phyloP scores from a whole-genome alignment of 2,329 filamentous ascomycete species.

The Botrytis aclada region DNA sequence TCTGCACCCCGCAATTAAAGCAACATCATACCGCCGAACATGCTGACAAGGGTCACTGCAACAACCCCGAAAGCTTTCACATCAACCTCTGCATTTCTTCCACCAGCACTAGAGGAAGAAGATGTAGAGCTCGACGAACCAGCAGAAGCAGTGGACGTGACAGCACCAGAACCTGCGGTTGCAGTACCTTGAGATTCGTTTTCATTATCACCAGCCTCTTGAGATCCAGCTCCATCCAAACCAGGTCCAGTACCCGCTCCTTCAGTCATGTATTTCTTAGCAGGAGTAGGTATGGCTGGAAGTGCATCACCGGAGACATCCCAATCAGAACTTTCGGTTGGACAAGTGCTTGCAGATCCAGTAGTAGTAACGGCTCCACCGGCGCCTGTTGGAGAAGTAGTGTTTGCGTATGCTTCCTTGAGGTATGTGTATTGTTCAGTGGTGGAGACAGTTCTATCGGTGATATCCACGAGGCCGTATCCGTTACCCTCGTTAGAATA shows the following conservation, averaged over 20 bases:
- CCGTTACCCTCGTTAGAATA: conserved; percentile 78
- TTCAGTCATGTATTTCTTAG: conserved; percentile 44
- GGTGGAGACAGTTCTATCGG: conserved; percentile 41
- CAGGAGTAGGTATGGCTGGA: conserved; percentile 47
- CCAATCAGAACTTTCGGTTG: conserved; percentile 45
- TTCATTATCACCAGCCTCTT: conserved; percentile 35
- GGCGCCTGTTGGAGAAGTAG: conserved; percentile 48
- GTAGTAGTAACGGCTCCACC: conserved; percentile 46
- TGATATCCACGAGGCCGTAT: conserved; percentile 55
- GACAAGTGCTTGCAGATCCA: conserved; percentile 43
- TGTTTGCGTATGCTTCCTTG: conserved; percentile 44
- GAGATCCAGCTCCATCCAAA: conserved; percentile 37
- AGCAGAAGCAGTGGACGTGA: conserved; percentile 27
- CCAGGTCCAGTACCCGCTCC: conserved; percentile 48
- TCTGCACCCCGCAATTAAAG: neutral
- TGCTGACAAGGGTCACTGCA: neutral
- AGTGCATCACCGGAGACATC: conserved; percentile 45
- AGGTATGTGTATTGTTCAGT: conserved; percentile 49
- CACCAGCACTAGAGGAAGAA: neutral
- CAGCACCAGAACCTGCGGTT: conserved; percentile 28
- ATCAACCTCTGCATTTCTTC: conserved; percentile 8
- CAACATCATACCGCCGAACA: conserved; percentile 15
- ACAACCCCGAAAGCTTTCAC: conserved; percentile 4
- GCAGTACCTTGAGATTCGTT: conserved; percentile 31
- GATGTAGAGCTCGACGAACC: neutral